phyloP scores from a whole-genome alignment of 1,284 basidiomycete species.

The Xerocomus minutiporus region DNA sequence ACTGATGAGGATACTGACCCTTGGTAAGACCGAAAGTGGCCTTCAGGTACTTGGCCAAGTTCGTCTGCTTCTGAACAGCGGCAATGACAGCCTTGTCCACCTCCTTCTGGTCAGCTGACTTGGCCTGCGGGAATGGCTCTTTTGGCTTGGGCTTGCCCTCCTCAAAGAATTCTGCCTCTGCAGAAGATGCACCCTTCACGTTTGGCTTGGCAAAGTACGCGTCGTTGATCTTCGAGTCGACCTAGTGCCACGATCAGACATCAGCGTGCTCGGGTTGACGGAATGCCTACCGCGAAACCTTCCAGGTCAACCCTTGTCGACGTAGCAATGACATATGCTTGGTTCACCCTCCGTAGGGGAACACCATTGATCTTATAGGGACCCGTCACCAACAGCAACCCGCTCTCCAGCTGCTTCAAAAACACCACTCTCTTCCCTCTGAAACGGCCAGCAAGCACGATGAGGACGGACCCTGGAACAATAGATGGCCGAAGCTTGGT shows the following conservation, averaged over 20 bases:
- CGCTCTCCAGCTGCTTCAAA: constrained; percentile 94
- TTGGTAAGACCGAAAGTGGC: constrained; percentile 94
- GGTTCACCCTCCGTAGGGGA: constrained; percentile 95
- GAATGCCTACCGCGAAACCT: constrained; percentile 58
- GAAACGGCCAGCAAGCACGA: constrained; percentile 97
- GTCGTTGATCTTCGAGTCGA: constrained; percentile 91
- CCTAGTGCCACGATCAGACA: constrained; percentile 36
- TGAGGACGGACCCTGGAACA: constrained; percentile 92
- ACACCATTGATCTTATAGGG: constrained; percentile 99
- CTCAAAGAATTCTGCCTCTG: constrained; percentile 95
- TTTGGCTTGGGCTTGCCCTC: constrained; percentile 92
- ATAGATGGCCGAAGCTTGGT: constrained; percentile 83
- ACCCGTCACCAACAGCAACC: constrained; percentile 93
- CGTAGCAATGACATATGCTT: constrained; percentile 99
- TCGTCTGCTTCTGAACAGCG: constrained; percentile 89
- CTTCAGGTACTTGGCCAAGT: constrained; percentile 91
- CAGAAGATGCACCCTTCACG: constrained; percentile 66
- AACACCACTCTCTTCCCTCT: constrained; percentile 98
- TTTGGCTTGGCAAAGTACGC: constrained; percentile 89
- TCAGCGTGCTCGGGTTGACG: constrained; percentile 5
- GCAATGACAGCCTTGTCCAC: constrained; percentile 84
- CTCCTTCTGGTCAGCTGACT: constrained; percentile 90
- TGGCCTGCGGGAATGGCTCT: constrained; percentile 85
- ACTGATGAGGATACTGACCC: constrained; percentile 87
- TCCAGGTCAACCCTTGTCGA: constrained; percentile 91